Evolutionary conservation across 768 basidiomycete genomes (phyloP).

Genomic region (Porpolomopsis calyptriformis): DNA sequence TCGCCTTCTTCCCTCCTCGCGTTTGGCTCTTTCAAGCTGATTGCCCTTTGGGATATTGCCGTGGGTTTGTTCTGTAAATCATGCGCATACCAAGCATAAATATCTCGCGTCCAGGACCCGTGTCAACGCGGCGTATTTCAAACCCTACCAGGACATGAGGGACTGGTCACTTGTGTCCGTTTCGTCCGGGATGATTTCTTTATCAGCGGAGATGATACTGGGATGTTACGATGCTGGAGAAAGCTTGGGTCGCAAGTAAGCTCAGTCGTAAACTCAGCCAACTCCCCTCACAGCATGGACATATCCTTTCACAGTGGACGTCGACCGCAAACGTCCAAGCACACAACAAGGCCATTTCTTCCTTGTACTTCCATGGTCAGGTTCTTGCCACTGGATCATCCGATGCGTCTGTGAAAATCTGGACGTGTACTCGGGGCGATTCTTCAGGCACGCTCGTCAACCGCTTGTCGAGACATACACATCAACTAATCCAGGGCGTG

Average conservation of each 20-base stretch:
- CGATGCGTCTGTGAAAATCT: conserved; percentile 70
- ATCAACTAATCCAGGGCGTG: conserved; percentile 4
- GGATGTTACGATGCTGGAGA: conserved; percentile 56
- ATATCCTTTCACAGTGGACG: conserved; percentile 44
- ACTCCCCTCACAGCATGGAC: conserved; percentile 9
- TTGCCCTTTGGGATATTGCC: conserved; percentile 36
- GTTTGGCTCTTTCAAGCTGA: conserved; percentile 36
- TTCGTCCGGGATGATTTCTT: conserved; percentile 47
- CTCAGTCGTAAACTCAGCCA: conserved; percentile 12
- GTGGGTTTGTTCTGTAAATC: conserved; percentile 21
- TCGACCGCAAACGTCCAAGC: conserved; percentile 35
- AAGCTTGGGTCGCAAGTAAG: conserved; percentile 30
- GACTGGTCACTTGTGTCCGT: conserved; percentile 64
- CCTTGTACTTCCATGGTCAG: conserved; percentile 41
- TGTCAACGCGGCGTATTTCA: conserved; percentile 44
- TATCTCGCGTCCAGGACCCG: not conserved
- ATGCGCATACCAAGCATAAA: no score
- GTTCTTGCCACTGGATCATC: conserved; percentile 71
- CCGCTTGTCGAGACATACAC: not conserved
- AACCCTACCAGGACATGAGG: conserved; percentile 70
- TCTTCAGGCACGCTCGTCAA: conserved; percentile 20
- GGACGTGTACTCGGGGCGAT: conserved; percentile 33
- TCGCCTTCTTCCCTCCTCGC: conserved; percentile 33
- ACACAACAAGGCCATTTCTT: conserved; percentile 61
- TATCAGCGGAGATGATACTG: conserved; percentile 68